These are phyloP conservation scores for Yamadazyma taylorii DNA, from an alignment of 1,139 yeast genomes.

Conservation along the genomic window DNA sequence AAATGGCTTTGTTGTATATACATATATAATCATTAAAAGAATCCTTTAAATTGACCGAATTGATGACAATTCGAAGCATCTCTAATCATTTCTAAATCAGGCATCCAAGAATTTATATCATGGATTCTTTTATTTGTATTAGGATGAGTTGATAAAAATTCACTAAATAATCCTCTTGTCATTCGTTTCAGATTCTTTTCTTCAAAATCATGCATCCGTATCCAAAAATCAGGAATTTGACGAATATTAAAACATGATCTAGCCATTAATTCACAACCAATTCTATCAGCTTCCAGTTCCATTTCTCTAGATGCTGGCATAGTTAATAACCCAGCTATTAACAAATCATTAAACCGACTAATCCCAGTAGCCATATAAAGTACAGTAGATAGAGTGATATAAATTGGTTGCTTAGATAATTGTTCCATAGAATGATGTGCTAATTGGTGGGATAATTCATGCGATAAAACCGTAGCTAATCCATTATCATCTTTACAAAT, in stretches of 20 bases:
- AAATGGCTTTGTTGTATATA: not conserved
- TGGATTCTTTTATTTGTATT: constrained; percentile 70
- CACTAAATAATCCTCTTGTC: constrained; percentile 35
- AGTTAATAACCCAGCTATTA: constrained; percentile 60
- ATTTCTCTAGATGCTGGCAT: constrained; percentile 88
- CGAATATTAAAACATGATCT: constrained; percentile 80
- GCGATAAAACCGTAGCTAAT: constrained; percentile 88
- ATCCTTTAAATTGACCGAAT: constrained; percentile 14
- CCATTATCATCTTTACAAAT: constrained; percentile 85
- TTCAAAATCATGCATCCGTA: constrained; percentile 72
- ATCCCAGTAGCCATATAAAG: constrained; percentile 40
- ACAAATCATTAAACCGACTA: constrained; percentile 47
- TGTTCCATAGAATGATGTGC: constrained; percentile 91
- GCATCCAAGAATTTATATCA: constrained; percentile 72
- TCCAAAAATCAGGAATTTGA: constrained; percentile 78
- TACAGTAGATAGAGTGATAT: constrained; percentile 49
- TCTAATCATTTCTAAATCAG: constrained; percentile 53
- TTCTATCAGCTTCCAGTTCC: constrained; percentile 96
- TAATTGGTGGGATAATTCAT: constrained; percentile 90
- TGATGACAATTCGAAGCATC: constrained; percentile 34
- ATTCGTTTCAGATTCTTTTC: constrained; percentile 17
- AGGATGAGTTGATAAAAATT: constrained; percentile 88
- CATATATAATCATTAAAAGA: constrained; percentile 14
- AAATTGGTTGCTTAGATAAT: constrained; percentile 62
- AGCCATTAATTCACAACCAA: constrained; percentile 90